Base-by-base conservation (phyloP, 257 asterid genomes). In the Penstemon newberryi region DNA sequence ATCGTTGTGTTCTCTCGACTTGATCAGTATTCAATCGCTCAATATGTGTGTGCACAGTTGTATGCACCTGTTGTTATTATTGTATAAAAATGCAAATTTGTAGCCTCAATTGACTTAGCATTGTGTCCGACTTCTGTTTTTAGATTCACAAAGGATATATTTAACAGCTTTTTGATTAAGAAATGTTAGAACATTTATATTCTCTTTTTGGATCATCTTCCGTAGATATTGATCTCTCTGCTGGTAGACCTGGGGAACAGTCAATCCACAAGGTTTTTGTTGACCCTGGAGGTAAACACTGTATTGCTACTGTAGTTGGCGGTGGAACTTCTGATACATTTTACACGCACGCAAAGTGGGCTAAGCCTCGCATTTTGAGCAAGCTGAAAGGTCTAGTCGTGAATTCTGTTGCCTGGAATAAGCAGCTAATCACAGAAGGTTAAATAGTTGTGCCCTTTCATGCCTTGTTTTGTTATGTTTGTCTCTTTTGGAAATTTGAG, bases 211-310 rank as follows among this genome's bases (percentile, higher is more conserved):
- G 39, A 44, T 68, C 33, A 36, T 67, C 36, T 60, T 78, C 60
- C 65, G 52, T 75, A 94, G 99, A 94, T 87, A 91, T 86, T 60
- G 97, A 94, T 82, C 96, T 94, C 56, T 87, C 96, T 39, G 89
- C 66, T 36, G 97, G 99, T 51, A 84, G 97, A 81, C 56, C 95
- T 56, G 99, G 96, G 62, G 99, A 94, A 66, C 96, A 89, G 75
- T 88, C 96, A 49, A 81, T 94, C 80, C 96, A 91, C 78, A 81
- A 83, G 76, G 97, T 94, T 69, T 94, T 89, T 61, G 85, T 89
- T 77, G 99, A 94, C 76, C 91, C 99, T 11, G 99, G 99, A 60
- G 99, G 97, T 45, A 81, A 97, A 75, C 99, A 94, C 56, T 91
- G 96, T 74, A 94, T 94, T 78, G 96, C 96, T 65, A 81, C 89